Base-by-base conservation (phyloP, 805 yeast species). In the Kluyveromyces wickerhamii region DNA sequence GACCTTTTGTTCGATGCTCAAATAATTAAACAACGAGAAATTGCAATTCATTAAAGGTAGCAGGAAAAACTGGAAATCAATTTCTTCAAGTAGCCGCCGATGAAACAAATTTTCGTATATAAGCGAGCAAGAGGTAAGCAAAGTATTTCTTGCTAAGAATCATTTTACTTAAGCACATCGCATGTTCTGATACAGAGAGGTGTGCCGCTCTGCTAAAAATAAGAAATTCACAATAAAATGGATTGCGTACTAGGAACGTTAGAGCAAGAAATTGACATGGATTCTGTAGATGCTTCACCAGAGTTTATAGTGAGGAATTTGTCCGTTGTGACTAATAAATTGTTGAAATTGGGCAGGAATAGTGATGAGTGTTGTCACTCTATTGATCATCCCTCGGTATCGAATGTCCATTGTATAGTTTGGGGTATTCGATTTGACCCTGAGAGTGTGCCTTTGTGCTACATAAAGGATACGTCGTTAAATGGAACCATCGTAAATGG, bases 371-470 rank as follows among this genome's bases (percentile, higher is more conserved):
- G 57, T 37, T 49, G 63, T 5, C 27, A 69, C 5, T 41, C 59
- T 3, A 27, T 69, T 2, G 36, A 48, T 3, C 60, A 67, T 40
- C 57, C 62, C 0, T 56, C 63, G 2, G 52, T 74, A 2, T 73
- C 79, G 1, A 44, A 61, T 2, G 36, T 57, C 0, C 82, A 76
- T 44, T 74, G 72, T 35, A 42, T 54, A 6, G 42, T 72, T 4
- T 72, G 77, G 77, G 53, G 59, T 0, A 56, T 68, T 4, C 58
- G 66, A 27, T 76, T 76, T 48, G 79, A 74, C 46, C 64, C 63
- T 0, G 54, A 57, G 4, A 62, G 67, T 5, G 47, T 62, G 1
- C 73, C 76, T 0, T 40, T 72, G 39, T 61, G 67, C 12, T 76
- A 74, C 43, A 41, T 75, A 8, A 66, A 66, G 36, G 80, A 74